A percentile compares a stretch with the other conserved stretches of the same genome.
Conservation (phyloP, 2,329 filamentous ascomycete species). For the Fusarium graminum region DNA sequence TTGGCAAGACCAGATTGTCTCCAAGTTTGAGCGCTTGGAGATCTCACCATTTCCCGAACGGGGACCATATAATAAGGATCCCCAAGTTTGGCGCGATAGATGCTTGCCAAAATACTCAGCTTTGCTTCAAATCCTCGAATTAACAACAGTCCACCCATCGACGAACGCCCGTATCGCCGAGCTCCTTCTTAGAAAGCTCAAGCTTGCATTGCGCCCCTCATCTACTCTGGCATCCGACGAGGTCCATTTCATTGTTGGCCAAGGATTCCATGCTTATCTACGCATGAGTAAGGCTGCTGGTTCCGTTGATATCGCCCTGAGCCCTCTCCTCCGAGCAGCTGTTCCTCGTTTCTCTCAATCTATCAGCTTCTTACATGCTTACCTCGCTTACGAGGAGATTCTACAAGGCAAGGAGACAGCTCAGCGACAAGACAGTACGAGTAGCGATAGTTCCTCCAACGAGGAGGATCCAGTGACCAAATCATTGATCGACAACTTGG, state of each 20-base stretch:
- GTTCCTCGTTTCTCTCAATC: constrained; percentile 75
- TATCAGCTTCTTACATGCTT: constrained; percentile 74
- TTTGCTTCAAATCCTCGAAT: constrained; percentile 72
- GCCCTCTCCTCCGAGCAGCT: constrained; percentile 73
- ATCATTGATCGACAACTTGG: constrained; percentile 79
- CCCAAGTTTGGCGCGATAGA: constrained; percentile 71
- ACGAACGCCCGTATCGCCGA: constrained; percentile 75
- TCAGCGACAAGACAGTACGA: constrained; percentile 50
- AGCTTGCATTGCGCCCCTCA: constrained; percentile 72
- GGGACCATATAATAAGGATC: constrained; percentile 72
- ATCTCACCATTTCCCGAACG: constrained; percentile 74
- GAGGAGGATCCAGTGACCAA: constrained; percentile 72
- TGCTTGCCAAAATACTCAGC: constrained; percentile 77
- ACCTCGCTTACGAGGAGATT: constrained; percentile 67
- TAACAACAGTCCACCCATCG: constrained; percentile 73
- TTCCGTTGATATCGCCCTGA: constrained; percentile 70
- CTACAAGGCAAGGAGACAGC: constrained; percentile 34
- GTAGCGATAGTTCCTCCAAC: constrained; percentile 58
- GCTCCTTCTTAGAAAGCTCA: constrained; percentile 74
- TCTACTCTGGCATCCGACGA: constrained; percentile 71
- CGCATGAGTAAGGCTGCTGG: constrained; percentile 72
- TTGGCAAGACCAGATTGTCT: constrained; percentile 80
- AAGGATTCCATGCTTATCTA: constrained; percentile 80
- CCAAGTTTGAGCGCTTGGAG: constrained; percentile 75
- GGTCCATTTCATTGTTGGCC: constrained; percentile 79